These are phyloP conservation scores for Euphorbia pulcherrima DNA, from an alignment of 345 rosid genomes.

Conservation along the genomic window DNA sequence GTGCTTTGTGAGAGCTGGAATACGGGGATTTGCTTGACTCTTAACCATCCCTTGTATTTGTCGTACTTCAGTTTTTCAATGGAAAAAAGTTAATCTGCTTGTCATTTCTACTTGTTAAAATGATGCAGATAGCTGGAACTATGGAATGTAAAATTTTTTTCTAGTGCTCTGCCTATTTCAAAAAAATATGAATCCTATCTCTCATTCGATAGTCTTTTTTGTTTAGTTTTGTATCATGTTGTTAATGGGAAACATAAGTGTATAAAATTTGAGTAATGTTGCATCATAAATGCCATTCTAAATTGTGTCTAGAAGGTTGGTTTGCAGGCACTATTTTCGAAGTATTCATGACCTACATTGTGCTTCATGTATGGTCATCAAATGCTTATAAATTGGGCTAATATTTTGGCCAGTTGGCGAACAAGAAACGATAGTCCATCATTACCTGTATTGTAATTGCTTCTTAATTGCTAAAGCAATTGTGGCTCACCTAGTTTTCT, in stretches of 20 bases:
- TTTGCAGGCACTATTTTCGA: background rate
- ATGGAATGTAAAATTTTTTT: background rate
- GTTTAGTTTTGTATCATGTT: background rate
- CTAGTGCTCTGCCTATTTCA: background rate
- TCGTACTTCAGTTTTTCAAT: background rate
- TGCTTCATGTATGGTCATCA: background rate
- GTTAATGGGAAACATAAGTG: background rate
- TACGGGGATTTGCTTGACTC: background rate
- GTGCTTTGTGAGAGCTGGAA: background rate
- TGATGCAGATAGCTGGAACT: background rate
- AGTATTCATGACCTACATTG: background rate
- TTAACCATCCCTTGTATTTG: background rate
- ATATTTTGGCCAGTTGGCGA: background rate
- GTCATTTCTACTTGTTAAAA: background rate
- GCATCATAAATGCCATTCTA: background rate
- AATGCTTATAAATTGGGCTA: background rate
- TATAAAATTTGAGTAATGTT: background rate
- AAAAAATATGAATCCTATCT: background rate
- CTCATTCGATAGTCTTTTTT: background rate
- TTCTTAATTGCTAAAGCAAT: constrained; percentile 10
- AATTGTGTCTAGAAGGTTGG: background rate
- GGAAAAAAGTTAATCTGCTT: background rate
- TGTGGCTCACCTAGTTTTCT: constrained; percentile 18
- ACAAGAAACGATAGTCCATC: background rate
- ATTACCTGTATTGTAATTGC: background rate